phyloP scores from a whole-genome alignment of 305 asterid species.

The Rubia peregrina region DNA sequence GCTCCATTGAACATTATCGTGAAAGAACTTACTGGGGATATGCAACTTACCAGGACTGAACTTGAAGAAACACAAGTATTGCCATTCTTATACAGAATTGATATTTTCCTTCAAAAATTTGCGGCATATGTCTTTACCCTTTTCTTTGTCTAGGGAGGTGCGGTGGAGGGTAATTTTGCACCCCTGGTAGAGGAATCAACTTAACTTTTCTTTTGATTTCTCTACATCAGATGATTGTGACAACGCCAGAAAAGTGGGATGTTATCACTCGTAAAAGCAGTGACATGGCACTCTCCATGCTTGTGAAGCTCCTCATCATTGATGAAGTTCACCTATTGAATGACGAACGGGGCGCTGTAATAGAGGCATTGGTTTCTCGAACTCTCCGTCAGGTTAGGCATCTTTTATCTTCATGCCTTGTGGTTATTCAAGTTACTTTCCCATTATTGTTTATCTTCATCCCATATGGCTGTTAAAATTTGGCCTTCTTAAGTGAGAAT shows the following conservation, averaged over 20 bases:
- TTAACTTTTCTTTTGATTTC: slow-evolving; percentile 11
- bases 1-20: slow-evolving; percentile 78
- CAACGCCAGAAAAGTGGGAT: slow-evolving; percentile 99
- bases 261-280: slow-evolving; percentile 98
- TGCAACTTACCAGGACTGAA: slow-evolving; percentile 87
- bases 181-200: slow-evolving; percentile 7
- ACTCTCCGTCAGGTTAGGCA: slow-evolving; percentile 88
- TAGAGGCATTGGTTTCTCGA: slow-evolving; percentile 96
- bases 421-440: neutral
- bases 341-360: slow-evolving; percentile 96
- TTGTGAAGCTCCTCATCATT: slow-evolving; percentile 94
- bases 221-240: slow-evolving; percentile 85
- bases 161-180: slow-evolving; percentile 9
- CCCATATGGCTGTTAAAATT: neutral
- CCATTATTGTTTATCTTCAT: neutral
- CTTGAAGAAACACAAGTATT: slow-evolving; percentile 94
- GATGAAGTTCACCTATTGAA: slow-evolving; percentile 96
- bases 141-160: slow-evolving; percentile 9
- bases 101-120: neutral
- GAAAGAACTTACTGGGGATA: slow-evolving; percentile 96
- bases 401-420: slow-evolving; percentile 10
- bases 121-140: neutral
- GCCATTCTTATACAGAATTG: slow-evolving; percentile 11
- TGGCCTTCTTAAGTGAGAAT: neutral
- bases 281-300: slow-evolving; percentile 90